These are phyloP conservation scores for Neurospora sp. DNA, from an alignment of 2,329 filamentous ascomycete species.

Conservation along the genomic window DNA sequence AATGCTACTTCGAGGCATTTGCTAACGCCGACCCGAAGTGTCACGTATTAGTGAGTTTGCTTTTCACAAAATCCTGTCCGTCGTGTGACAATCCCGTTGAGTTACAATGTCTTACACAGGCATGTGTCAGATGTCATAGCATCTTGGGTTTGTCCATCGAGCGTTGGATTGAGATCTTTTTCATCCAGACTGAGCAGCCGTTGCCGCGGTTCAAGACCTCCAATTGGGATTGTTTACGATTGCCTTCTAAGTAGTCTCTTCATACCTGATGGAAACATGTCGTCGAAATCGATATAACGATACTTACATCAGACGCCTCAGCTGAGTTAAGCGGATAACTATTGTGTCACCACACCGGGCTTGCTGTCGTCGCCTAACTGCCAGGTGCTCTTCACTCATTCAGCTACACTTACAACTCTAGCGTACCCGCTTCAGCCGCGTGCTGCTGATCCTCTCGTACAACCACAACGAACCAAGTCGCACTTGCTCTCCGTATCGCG, in stretches of 20 bases:
- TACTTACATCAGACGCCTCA: background rate
- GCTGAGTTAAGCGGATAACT: background rate
- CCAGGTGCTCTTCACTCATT: background rate
- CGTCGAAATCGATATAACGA: background rate
- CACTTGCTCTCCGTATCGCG: background rate
- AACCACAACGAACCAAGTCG: background rate
- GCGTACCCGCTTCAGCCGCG: background rate
- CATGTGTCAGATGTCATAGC: background rate
- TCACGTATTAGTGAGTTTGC: background rate
- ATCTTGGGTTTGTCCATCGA: background rate
- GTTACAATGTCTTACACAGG: background rate
- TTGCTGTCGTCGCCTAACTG: background rate
- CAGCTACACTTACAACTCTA: background rate
- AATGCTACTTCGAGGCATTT: background rate
- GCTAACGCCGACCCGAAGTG: background rate
- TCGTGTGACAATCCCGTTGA: background rate
- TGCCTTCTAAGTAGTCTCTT: background rate
- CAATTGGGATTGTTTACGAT: background rate
- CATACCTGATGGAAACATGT: background rate
- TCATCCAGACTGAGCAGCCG: background rate
- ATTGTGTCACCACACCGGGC: background rate
- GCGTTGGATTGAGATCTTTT: background rate
- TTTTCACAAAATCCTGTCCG: background rate
- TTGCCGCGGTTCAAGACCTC: background rate
- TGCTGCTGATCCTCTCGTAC: background rate